phyloP scores from a whole-genome alignment of 2,329 filamentous ascomycete species.

The Ophiosphaerella korrae region DNA sequence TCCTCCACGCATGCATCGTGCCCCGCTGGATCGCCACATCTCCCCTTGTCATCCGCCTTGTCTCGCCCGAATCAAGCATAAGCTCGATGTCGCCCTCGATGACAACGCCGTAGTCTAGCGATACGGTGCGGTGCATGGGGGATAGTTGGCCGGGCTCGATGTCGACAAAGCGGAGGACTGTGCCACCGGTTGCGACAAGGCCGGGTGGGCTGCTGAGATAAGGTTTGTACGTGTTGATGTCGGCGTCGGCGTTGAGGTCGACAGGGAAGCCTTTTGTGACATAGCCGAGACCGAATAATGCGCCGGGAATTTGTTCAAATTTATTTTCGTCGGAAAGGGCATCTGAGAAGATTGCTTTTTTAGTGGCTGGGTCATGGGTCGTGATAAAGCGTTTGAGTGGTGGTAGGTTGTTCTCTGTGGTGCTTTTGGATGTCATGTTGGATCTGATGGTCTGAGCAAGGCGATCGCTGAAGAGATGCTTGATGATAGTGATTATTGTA shows the following conservation, averaged over 20 bases:
- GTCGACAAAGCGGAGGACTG: conserved; percentile 50
- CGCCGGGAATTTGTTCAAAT: conserved; percentile 26
- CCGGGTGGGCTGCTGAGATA: conserved; percentile 55
- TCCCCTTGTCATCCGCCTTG: conserved; percentile 37
- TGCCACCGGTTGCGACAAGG: conserved; percentile 53
- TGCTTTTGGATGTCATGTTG: conserved; percentile 20
- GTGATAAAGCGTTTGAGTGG: conserved; percentile 44
- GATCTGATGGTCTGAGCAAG: background rate
- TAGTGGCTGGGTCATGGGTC: conserved; percentile 38
- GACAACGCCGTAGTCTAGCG: conserved; percentile 47
- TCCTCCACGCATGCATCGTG: conserved; percentile 48
- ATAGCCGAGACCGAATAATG: conserved; percentile 55
- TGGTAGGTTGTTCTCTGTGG: conserved; percentile 29
- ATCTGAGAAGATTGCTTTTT: conserved; percentile 42
- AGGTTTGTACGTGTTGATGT: conserved; percentile 53
- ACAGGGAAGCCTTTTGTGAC: conserved; percentile 55
- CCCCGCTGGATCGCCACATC: conserved; percentile 46
- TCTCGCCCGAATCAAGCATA: conserved; percentile 46
- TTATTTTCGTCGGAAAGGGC: conserved; percentile 28
- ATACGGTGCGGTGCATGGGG: conserved; percentile 48
- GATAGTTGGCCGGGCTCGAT: conserved; percentile 33
- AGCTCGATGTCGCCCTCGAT: conserved; percentile 46
- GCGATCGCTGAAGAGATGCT: background rate
- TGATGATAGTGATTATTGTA: background rate
- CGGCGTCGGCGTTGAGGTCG: conserved; percentile 51